These are phyloP conservation scores for Fusarium caatingaense DNA, from an alignment of 2,329 filamentous ascomycete genomes.

Conservation along the genomic window DNA sequence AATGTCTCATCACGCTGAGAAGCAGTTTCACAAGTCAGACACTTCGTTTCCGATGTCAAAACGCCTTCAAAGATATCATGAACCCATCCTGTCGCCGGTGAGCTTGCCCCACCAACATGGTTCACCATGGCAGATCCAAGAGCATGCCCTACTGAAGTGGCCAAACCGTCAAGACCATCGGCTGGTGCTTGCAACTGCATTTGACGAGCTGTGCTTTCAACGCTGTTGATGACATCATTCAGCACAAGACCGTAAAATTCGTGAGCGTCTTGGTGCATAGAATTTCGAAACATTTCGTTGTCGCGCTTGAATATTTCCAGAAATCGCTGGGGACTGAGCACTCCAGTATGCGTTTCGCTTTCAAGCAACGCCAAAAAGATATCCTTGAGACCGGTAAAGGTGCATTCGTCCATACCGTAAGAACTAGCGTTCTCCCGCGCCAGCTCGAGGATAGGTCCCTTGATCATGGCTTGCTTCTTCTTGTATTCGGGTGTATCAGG, in stretches of 20 bases:
- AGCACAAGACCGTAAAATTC: conserved; percentile 94
- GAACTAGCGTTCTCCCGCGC: conserved; percentile 80
- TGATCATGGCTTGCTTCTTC: conserved; percentile 93
- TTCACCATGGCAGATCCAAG: conserved; percentile 51
- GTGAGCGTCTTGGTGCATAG: conserved; percentile 98
- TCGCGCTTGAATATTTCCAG: conserved; percentile 93
- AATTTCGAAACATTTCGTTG: conserved; percentile 96
- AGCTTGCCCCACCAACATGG: conserved; percentile 59
- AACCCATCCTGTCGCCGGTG: conserved; percentile 84
- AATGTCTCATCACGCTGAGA: conserved; percentile 97
- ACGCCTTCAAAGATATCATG: conserved; percentile 97
- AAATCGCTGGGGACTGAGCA: conserved; percentile 92
- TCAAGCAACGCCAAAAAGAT: conserved; percentile 92
- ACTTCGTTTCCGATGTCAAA: conserved; percentile 94
- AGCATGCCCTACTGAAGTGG: conserved; percentile 62
- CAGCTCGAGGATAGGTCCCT: conserved; percentile 87
- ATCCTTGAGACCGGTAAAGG: conserved; percentile 95
- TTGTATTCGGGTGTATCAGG: conserved; percentile 96
- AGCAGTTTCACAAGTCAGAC: conserved; percentile 93
- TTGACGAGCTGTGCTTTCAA: conserved; percentile 85
- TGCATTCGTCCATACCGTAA: conserved; percentile 94
- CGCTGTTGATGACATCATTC: conserved; percentile 95
- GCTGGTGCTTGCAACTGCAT: conserved; percentile 55
- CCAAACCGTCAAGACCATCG: conserved; percentile 54
- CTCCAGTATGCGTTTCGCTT: conserved; percentile 83